These are phyloP conservation scores for Endothia cerciana DNA, from an alignment of 2,329 filamentous ascomycete species.

Conservation along the genomic window DNA sequence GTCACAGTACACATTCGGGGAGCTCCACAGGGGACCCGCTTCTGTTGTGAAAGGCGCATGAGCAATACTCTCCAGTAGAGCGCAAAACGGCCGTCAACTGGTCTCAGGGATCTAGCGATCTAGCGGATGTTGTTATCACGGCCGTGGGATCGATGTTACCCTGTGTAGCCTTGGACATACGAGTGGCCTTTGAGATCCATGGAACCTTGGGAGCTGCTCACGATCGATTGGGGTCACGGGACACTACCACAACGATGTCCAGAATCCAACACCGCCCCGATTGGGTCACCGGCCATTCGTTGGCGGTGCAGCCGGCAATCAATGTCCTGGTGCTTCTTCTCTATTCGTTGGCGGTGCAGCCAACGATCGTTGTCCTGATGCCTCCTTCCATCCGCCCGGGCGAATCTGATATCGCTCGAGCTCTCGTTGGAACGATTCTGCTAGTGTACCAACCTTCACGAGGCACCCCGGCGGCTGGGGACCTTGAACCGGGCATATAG, in stretches of 20 bases:
- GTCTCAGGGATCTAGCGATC: not conserved
- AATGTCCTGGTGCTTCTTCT: not conserved
- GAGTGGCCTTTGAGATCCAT: not conserved
- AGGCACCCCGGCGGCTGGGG: not conserved
- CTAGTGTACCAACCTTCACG: not conserved
- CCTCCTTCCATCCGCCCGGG: not conserved
- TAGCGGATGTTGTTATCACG: not conserved
- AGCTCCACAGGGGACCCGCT: not conserved
- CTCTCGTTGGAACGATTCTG: not conserved
- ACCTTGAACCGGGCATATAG: not conserved
- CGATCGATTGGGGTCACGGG: not conserved
- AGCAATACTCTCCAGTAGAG: too few species aligned
- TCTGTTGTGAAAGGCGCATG: not conserved
- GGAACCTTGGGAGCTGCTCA: not conserved
- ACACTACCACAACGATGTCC: not conserved
- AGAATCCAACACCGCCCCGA: not conserved
- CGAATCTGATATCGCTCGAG: constrained; percentile 1
- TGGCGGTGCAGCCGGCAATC: not conserved
- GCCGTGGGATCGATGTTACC: not conserved
- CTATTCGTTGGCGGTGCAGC: not conserved
- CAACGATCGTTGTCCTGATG: not conserved
- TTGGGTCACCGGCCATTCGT: not conserved
- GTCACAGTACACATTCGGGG: not conserved
- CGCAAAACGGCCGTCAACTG: not conserved
- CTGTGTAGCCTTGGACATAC: not conserved